Base-by-base conservation (phyloP, 1,284 basidiomycete species). In the Ceratobasidium theobromae region DNA sequence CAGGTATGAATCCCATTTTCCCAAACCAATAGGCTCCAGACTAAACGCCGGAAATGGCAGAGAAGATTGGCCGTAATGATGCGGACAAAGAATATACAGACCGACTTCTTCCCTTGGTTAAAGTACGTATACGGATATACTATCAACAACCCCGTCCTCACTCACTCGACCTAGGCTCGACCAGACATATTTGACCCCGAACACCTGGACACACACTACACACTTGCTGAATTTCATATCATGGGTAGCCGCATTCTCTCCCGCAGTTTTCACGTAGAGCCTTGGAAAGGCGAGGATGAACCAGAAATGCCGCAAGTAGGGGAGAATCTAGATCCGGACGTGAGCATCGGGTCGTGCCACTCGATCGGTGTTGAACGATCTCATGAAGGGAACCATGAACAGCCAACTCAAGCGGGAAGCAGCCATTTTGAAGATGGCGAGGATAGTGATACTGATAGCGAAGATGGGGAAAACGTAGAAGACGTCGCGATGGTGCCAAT, bases 161-260 rank as follows among this genome's bases (percentile, higher is more conserved):
- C 9, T 43, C 14, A 33, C 14, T n/a, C 67, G 52, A 38, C 65
- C 30, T 69, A 91, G 87, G 84, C 82, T 65, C 84, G 88, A 45
- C 82, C 86, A 18, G 85, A 88, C 68, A 76, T 95, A 8, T 96
- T 96, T 72, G 81, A 81, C 1, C 76, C 80, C 0, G 77, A 79
- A 21, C 73, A 78, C 46, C 71, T 83, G 18, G 72, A 77, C 0
- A 73, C 74, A 5, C 79, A 82, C 74, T 98, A 93, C 74, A 84
- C 88, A 0, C 74, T 95, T 4, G 83, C 87, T 51, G 79, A 82
- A 18, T 98, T 92, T 74, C 97, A 99, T 74, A 77, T 91, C 33
- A 94, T 94, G 82, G 97, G 96, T 4, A 95, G 91, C 67, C 84
- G 91, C n/a, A 92, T 99, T 55, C 82, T 98, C 5, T 97, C 94